Conservation (phyloP, 2,329 filamentous ascomycete species). For the Aspergillus unguis region DNA sequence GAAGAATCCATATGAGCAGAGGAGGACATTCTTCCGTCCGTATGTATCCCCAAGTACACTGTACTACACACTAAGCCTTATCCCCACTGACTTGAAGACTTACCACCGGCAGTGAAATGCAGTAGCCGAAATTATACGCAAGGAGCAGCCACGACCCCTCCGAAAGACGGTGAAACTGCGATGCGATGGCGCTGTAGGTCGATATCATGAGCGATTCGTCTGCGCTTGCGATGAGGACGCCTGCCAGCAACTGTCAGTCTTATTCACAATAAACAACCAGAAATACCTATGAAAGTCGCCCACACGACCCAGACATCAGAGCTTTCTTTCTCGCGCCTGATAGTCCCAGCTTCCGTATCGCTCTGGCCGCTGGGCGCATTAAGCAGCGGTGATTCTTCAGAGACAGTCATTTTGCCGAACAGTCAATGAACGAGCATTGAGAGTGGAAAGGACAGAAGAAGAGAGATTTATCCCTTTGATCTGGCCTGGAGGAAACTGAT, state of each 20-base stretch:
- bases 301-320: not conserved
- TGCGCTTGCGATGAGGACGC: slow-evolving; percentile 60
- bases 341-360: not conserved
- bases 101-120: slow-evolving; percentile 39
- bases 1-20: slow-evolving; percentile 35
- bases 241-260: slow-evolving; percentile 24
- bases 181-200: slow-evolving; percentile 55
- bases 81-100: not conserved
- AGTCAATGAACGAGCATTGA: not conserved
- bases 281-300: slow-evolving; percentile 2
- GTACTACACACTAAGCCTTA: slow-evolving; percentile 23
- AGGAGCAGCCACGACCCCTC: slow-evolving; percentile 45
- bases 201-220: slow-evolving; percentile 63
- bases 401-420: not conserved
- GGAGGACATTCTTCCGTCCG: slow-evolving; percentile 41
- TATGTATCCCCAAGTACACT: slow-evolving; percentile 48
- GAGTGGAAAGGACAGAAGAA: not conserved
- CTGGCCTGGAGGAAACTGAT: not conserved
- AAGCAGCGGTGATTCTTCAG: not conserved
- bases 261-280: not conserved
- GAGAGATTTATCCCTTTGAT: not conserved
- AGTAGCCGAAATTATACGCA: slow-evolving; percentile 44
- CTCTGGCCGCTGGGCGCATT: not conserved
- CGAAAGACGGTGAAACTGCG: slow-evolving; percentile 43
- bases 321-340: not conserved